These are phyloP conservation scores for Platanthera zijinensis DNA, from an alignment of 106 monocot species.

Conservation along the genomic window DNA sequence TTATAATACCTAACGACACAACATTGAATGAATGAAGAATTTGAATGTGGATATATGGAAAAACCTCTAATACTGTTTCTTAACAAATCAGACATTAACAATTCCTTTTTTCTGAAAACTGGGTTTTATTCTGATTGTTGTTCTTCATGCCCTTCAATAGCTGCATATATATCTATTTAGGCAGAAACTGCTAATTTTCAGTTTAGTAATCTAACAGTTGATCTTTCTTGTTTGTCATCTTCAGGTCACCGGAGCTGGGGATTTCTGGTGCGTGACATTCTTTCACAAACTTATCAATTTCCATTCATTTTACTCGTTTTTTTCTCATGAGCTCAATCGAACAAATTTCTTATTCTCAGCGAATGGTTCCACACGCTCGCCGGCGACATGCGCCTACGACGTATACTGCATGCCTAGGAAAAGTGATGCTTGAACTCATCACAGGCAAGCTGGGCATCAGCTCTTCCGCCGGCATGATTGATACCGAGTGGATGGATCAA, in stretches of 20 bases:
- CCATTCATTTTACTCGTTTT: not conserved
- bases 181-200: not conserved
- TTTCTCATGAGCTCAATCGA: not conserved
- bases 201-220: not conserved
- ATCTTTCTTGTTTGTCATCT: conserved; percentile 1
- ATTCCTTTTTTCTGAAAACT: no score
- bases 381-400: conserved; percentile 42
- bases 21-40: no score
- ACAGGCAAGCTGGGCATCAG: conserved; percentile 56
- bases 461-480: conserved; percentile 19
- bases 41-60: no score
- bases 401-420: conserved; percentile 63
- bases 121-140: no score
- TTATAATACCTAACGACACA: no score
- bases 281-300: not conserved
- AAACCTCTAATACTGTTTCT: no score
- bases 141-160: no score
- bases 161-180: no score
- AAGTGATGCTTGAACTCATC: conserved; percentile 53
- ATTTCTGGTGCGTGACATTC: conserved; percentile 1
- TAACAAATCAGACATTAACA: no score
- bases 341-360: not conserved
- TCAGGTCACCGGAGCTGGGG: not conserved
- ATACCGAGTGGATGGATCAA: conserved; percentile 29
- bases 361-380: conserved; percentile 16